Conservation (phyloP, 2,329 filamentous ascomycete genomes). For the Xylariaceae sp. region DNA sequence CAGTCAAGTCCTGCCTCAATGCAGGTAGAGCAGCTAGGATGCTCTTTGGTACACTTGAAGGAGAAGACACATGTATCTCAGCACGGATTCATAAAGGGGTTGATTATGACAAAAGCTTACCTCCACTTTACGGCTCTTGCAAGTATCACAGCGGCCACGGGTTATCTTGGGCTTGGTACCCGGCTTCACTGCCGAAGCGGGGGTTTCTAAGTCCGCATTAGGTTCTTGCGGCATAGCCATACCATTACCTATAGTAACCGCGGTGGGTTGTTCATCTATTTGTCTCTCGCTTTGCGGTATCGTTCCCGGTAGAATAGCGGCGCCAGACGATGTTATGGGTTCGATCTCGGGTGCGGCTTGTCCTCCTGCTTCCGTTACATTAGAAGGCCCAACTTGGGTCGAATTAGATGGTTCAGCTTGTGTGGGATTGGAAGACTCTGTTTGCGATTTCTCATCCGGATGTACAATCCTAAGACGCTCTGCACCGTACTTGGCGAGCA, state of each 20-base stretch:
- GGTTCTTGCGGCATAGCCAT: conserved; percentile 24
- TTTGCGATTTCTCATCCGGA: conserved; percentile 37
- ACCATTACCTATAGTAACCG: conserved; percentile 26
- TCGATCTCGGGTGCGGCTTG: conserved; percentile 16
- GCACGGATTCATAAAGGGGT: neutral
- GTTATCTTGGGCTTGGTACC: conserved; percentile 25
- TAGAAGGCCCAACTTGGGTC: conserved; percentile 25
- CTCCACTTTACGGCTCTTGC: conserved; percentile 29
- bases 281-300: conserved; percentile 29
- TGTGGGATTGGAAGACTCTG: conserved; percentile 27
- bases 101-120: conserved; percentile 18
- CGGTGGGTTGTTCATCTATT: conserved; percentile 12
- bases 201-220: conserved; percentile 27
- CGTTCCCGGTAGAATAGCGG: conserved; percentile 27
- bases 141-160: conserved; percentile 33
- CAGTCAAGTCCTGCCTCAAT: conserved; percentile 24
- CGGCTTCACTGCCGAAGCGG: conserved; percentile 24
- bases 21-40: conserved; percentile 33
- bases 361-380: conserved; percentile 23
- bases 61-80: conserved; percentile 7
- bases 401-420: conserved; percentile 26
- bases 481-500: conserved; percentile 54
- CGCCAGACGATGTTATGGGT: conserved; percentile 11
- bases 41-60: conserved; percentile 33
- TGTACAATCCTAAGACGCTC: conserved; percentile 54